Percentiles rank a stretch among this genome's conserved stretches.
These are phyloP conservation scores for Aspergillus homomorphus DNA, from an alignment of 495 filamentous ascomycete genomes.

Conservation along the genomic window DNA sequence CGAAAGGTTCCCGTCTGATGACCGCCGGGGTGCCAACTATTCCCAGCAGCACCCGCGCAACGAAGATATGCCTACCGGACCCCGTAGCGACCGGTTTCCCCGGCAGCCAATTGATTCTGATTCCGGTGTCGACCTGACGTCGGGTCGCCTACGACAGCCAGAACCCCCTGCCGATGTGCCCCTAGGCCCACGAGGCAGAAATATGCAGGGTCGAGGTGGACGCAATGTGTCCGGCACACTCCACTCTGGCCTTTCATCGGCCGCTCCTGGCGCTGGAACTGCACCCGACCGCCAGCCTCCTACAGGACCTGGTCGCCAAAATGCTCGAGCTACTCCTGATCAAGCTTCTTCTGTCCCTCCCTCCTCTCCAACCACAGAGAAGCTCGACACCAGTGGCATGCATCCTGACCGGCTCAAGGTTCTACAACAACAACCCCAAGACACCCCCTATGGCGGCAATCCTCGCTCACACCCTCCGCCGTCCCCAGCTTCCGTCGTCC, in stretches of 20 bases:
- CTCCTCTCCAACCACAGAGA: conserved; percentile 25
- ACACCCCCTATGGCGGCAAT: conserved; percentile 19
- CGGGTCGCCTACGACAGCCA: conserved; percentile 51
- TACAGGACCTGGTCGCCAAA: conserved; percentile 36
- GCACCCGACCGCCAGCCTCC: conserved; percentile 35
- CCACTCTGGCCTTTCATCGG: conserved; percentile 20
- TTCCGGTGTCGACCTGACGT: conserved; percentile 46
- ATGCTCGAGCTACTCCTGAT: conserved; percentile 30
- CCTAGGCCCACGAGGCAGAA: conserved; percentile 63
- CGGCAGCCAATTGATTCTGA: conserved; percentile 18
- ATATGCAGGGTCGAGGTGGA: conserved; percentile 30
- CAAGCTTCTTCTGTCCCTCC: conserved; percentile 23
- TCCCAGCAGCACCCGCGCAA: conserved; percentile 21
- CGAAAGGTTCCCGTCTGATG: conserved; percentile 37
- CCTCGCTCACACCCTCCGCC: conserved; percentile 23
- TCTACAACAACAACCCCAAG: conserved; percentile 24
- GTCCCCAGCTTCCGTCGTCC: conserved; percentile 24
- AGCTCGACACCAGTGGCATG: conserved; percentile 37
- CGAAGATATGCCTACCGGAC: conserved; percentile 41
- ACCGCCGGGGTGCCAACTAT: conserved; percentile 30
- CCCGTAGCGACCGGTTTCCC: conserved; percentile 35
- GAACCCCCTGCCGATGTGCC: conserved; percentile 61
- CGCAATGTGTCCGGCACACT: conserved; percentile 31
- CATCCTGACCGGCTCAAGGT: conserved; percentile 50
- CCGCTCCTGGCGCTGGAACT: conserved; percentile 23